Evolutionary conservation across 2,329 filamentous ascomycete genomes (phyloP).

Genomic region (Diaporthe citrichinensis): DNA sequence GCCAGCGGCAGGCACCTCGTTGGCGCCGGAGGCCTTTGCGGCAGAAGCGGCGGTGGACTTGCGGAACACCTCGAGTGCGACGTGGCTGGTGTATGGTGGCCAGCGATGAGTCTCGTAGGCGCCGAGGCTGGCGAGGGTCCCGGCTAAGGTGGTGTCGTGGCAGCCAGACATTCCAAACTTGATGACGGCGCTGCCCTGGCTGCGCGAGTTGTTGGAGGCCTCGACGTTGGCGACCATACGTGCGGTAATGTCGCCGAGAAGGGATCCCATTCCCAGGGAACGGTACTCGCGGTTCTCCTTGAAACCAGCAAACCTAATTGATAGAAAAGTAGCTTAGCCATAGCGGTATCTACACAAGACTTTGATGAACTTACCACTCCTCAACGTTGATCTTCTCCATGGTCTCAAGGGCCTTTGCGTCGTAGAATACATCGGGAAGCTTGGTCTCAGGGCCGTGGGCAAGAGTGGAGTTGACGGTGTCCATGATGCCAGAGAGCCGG

Average conservation of each 20-base stretch:
- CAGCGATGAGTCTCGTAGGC: constrained; percentile 81
- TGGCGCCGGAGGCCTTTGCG: neutral
- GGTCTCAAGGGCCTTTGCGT: constrained; percentile 76
- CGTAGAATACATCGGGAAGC: constrained; percentile 90
- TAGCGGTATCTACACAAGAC: neutral
- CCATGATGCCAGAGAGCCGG: constrained; percentile 90
- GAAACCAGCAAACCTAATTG: constrained; percentile 72
- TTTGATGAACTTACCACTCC: constrained; percentile 79
- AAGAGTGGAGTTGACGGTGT: constrained; percentile 89
- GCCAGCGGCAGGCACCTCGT: neutral
- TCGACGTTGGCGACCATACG: constrained; percentile 80
- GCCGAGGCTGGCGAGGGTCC: constrained; percentile 81
- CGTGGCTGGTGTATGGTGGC: constrained; percentile 94
- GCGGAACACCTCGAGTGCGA: constrained; percentile 91
- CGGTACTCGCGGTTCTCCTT: constrained; percentile 88
- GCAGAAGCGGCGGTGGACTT: constrained; percentile 53
- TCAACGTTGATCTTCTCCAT: constrained; percentile 85
- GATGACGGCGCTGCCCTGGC: constrained; percentile 62
- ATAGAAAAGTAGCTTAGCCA: neutral
- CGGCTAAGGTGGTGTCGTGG: constrained; percentile 94
- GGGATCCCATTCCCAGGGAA: constrained; percentile 85
- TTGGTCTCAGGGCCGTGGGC: constrained; percentile 86
- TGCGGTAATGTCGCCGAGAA: constrained; percentile 86
- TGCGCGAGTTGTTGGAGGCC: constrained; percentile 66
- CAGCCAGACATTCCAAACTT: constrained; percentile 87